These are phyloP conservation scores for Vigna unguiculata DNA, from an alignment of 306 rosid genomes.

Conservation along the genomic window DNA sequence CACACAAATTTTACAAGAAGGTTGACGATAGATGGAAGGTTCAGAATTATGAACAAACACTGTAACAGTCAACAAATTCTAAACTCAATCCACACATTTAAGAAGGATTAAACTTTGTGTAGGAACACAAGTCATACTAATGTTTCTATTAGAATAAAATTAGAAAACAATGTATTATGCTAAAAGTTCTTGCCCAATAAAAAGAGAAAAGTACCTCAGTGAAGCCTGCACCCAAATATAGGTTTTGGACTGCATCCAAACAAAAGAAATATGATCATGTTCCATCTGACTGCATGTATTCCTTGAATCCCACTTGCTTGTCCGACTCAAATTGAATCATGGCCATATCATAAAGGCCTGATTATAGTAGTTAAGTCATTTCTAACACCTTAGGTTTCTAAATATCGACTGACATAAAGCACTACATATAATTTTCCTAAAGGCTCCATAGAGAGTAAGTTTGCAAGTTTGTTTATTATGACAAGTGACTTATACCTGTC, in stretches of 20 bases:
- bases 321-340: slow-evolving; percentile 83
- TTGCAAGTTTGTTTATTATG: slow-evolving; percentile 49
- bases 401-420: slow-evolving; percentile 24
- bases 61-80: slow-evolving; percentile 8
- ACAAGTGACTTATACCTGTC: too few species aligned
- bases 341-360: slow-evolving; percentile 97
- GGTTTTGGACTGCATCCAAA: slow-evolving; percentile 68
- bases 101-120: too few species aligned
- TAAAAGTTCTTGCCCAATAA: slow-evolving; percentile 35
- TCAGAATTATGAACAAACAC: slow-evolving; percentile 24
- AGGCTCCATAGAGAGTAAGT: slow-evolving; percentile 26
- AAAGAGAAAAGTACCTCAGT: slow-evolving; percentile 63
- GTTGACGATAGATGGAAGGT: slow-evolving; percentile 21
- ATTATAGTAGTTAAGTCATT: slow-evolving; percentile 42
- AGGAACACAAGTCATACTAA: slow-evolving; percentile 27
- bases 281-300: slow-evolving; percentile 80
- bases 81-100: slow-evolving; percentile 33
- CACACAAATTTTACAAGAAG: slow-evolving; percentile 31
- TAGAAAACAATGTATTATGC: slow-evolving; percentile 8
- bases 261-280: slow-evolving; percentile 92
- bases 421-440: slow-evolving; percentile 1
- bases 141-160: slow-evolving; percentile 15
- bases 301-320: slow-evolving; percentile 77
- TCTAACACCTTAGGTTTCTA: slow-evolving; percentile 30
- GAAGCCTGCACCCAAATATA: slow-evolving; percentile 83